These are phyloP conservation scores for Neofusicoccum kwambonambiense DNA, from an alignment of 2,329 filamentous ascomycete genomes.

Conservation along the genomic window DNA sequence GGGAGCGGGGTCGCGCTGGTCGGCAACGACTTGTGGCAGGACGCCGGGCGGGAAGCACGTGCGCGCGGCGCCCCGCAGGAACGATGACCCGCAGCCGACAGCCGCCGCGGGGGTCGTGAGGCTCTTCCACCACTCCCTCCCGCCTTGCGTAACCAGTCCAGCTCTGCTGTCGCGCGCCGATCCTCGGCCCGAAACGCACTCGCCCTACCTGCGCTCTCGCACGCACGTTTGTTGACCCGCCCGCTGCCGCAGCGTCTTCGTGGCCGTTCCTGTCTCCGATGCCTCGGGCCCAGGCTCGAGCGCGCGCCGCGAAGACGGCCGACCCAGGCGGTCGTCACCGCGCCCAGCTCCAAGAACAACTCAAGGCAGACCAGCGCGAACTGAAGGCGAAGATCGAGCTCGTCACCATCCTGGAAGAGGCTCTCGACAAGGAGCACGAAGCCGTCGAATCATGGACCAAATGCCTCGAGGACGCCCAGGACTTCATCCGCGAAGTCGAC, in stretches of 20 bases:
- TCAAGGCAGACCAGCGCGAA: neutral
- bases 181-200: neutral
- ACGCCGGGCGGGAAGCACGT: neutral
- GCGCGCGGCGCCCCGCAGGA: neutral
- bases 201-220: neutral
- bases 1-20: neutral
- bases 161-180: neutral
- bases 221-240: neutral
- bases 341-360: neutral
- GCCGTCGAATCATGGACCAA: constrained; percentile 8
- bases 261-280: neutral
- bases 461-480: constrained; percentile 5
- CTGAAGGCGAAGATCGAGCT: neutral
- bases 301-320: neutral
- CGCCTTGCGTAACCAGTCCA: constrained; percentile 1
- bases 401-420: neutral
- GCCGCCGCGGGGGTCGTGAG: neutral
- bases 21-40: neutral
- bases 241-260: neutral
- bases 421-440: neutral
- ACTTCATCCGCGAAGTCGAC: constrained; percentile 15
- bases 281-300: constrained; percentile 4
- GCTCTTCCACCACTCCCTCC: neutral
- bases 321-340: neutral
- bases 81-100: neutral